Base-by-base conservation (phyloP, 495 filamentous ascomycete genomes). In the Aspergillus nanangensis region DNA sequence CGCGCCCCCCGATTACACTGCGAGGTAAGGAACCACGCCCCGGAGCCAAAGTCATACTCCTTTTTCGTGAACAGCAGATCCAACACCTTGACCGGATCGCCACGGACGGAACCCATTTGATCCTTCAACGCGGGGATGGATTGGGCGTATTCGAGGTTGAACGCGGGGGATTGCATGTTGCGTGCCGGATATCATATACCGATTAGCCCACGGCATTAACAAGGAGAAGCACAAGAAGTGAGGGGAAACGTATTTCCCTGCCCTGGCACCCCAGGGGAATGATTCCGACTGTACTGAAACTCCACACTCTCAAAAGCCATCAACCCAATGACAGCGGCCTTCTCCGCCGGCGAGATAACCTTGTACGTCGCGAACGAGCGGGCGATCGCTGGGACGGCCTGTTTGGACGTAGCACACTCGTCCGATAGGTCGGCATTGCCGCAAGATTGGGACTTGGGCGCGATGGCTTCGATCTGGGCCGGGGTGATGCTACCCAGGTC, bases 161-260 rank as follows among this genome's bases (percentile, higher is more conserved):
- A 86, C 8, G 62, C 43, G n/a, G 74, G 64, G 44, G 67, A 74
- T 72, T 88, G 83, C 88, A 93, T 90, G 61, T 89, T 89, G 17
- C 83, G 76, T 0, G 88, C 60, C n/a, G n/a, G n/a, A n/a, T n/a
- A n/a, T n/a, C 69, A 39, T 3, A 25, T 31, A 10, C 2, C 3
- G 27, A 15, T 29, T 14, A 22, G 17, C 8, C 33, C 11, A 17
- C 15, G 15, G 24, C 33, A n/a, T n/a, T n/a, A n/a, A 40, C 32
- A 27, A 38, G n/a, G 21, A 34, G 38, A 31, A 44, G 17, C 35
- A 37, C n/a, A 42, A 39, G 27, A 17, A n/a, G 22, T 38, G 25
- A 17, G 20, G 43, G 23, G 23, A 49, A 48, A 65, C 70, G 42
- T 61, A 74, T 69, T 94, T 15, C 90, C 90, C 58, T 95, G 86